Evolutionary conservation across 306 rosid species (phyloP).

Genomic region (Prinsepia uniflora): DNA sequence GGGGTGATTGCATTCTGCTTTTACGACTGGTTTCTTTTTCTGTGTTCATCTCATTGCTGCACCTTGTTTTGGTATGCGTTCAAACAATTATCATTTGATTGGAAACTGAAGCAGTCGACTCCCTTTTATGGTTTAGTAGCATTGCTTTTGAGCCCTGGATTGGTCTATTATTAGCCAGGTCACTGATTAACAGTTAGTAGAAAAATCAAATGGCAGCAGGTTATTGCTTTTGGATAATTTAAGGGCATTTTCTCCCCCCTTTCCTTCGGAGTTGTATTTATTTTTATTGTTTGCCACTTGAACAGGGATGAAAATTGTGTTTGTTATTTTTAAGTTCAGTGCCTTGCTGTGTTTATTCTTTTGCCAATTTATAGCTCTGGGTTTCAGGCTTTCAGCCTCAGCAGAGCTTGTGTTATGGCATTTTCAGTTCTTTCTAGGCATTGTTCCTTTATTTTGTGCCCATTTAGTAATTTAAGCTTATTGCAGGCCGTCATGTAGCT

Average conservation of each 20-base stretch:
- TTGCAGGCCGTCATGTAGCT: too few species aligned
- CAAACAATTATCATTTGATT: background rate
- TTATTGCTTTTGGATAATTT: background rate
- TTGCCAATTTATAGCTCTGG: background rate
- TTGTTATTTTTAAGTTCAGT: background rate
- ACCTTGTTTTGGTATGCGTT: slow-evolving; percentile 7
- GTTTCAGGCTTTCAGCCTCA: slow-evolving; percentile 44
- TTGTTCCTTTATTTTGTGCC: background rate
- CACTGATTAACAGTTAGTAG: slow-evolving; percentile 5
- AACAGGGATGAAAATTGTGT: slow-evolving; percentile 15
- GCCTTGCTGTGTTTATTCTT: slow-evolving; percentile 2
- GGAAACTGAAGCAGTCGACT: slow-evolving; percentile 15
- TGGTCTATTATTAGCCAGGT: slow-evolving; percentile 13
- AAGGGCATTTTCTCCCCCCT: background rate
- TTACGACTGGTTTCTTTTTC: background rate
- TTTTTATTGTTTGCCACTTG: slow-evolving; percentile 30
- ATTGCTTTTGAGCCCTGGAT: slow-evolving; percentile 9
- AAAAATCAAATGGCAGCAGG: background rate
- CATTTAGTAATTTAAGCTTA: too few species aligned
- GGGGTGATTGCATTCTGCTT: slow-evolving; percentile 17
- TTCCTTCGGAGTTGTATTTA: slow-evolving; percentile 12
- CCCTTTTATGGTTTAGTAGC: background rate
- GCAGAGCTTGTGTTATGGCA: slow-evolving; percentile 40
- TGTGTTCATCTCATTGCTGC: slow-evolving; percentile 10
- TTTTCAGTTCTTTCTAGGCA: too few species aligned